A percentile compares a stretch with the other conserved stretches of the same genome.
Evolutionary conservation across 805 yeast genomes (phyloP).

Genomic region (Candida schatavii): DNA sequence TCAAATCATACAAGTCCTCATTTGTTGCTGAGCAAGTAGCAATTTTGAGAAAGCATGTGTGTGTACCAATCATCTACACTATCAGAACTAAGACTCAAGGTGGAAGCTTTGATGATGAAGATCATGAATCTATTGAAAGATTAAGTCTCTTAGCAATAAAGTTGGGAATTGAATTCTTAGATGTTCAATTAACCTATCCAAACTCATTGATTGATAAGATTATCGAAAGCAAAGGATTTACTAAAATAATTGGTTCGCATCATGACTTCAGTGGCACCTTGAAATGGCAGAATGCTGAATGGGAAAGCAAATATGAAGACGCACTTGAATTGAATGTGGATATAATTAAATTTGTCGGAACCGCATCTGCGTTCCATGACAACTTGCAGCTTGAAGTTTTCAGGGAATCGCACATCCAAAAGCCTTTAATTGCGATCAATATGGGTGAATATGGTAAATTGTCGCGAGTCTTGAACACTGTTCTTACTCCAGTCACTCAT

Average conservation of each 20-base stretch:
- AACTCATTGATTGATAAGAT: slow-evolving; percentile 50
- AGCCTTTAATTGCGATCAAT: slow-evolving; percentile 81
- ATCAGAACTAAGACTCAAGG: slow-evolving; percentile 79
- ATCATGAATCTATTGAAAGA: slow-evolving; percentile 42
- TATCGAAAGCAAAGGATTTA: slow-evolving; percentile 51
- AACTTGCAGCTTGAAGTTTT: slow-evolving; percentile 71
- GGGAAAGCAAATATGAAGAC: slow-evolving; percentile 69
- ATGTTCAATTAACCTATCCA: slow-evolving; percentile 73
- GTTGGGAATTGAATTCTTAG: slow-evolving; percentile 78
- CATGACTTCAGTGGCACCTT: slow-evolving; percentile 66
- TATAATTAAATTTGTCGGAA: slow-evolving; percentile 78
- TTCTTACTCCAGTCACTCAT: slow-evolving; percentile 85
- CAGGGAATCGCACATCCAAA: slow-evolving; percentile 49
- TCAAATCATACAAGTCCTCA: slow-evolving; percentile 46
- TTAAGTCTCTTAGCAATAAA: slow-evolving; percentile 64
- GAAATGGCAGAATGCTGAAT: slow-evolving; percentile 67
- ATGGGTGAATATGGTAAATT: slow-evolving; percentile 75
- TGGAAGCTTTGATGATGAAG: slow-evolving; percentile 70
- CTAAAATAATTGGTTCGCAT: slow-evolving; percentile 78
- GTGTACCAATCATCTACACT: slow-evolving; percentile 78
- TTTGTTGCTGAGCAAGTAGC: slow-evolving; percentile 77
- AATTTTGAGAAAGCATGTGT: slow-evolving; percentile 57
- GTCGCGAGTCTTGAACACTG: slow-evolving; percentile 70
- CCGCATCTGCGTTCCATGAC: slow-evolving; percentile 62
- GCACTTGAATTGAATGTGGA: slow-evolving; percentile 69